Conservation (phyloP, 306 rosid species). For the Carpinus fangiana region DNA sequence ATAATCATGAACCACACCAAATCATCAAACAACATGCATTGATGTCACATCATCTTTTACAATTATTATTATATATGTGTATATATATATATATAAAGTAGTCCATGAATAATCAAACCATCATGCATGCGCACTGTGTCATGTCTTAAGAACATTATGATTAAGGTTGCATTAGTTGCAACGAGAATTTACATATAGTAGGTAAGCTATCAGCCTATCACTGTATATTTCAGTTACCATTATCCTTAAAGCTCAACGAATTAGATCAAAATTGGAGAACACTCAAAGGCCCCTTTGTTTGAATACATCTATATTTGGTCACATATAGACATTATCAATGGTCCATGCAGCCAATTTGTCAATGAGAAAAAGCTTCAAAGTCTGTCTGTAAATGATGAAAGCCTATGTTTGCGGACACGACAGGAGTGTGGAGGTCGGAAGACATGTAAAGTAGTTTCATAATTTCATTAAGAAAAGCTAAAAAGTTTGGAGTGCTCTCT, state of each 20-base stretch:
- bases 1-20: background rate
- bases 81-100: background rate
- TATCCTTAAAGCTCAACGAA: background rate
- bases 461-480: constrained; percentile 12
- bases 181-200: background rate
- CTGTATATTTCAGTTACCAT: background rate
- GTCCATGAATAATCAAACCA: background rate
- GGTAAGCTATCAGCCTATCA: background rate
- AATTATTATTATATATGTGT: background rate
- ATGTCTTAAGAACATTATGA: background rate
- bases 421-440: constrained; percentile 6
- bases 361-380: constrained; percentile 1
- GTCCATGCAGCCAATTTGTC: constrained; percentile 3
- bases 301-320: background rate
- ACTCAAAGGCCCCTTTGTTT: background rate
- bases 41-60: background rate
- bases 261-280: background rate
- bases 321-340: background rate
- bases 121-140: background rate
- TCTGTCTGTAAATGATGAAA: constrained; percentile 28
- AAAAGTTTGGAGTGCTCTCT: background rate
- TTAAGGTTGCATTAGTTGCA: background rate
- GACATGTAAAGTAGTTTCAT: constrained; percentile 9
- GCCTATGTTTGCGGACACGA: constrained; percentile 33
- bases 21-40: background rate